Evolutionary conservation across 805 yeast species (phyloP), one percentile per base, ranked within the genome.

Genomic region (Candida boleticola): DNA sequence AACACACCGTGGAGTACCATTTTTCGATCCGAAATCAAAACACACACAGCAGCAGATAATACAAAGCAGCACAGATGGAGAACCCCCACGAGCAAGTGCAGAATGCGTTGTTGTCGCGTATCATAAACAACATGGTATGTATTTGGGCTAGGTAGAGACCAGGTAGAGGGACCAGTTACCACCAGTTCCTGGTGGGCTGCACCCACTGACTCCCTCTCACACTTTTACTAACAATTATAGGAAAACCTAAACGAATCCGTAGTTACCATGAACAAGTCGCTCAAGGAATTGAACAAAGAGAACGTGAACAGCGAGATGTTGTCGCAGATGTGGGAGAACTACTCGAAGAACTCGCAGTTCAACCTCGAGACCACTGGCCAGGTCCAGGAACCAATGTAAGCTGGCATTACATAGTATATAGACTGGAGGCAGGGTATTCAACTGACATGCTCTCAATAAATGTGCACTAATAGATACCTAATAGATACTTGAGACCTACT

Each of bases 31-130:
- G n/a, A n/a, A n/a, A n/a, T n/a, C n/a, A n/a, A n/a, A n/a, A n/a
- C n/a, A n/a, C n/a, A n/a, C n/a, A n/a, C n/a, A n/a, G n/a, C n/a
- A n/a, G n/a, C n/a, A n/a, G n/a, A n/a, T n/a, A n/a, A n/a, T n/a
- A n/a, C n/a, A n/a, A n/a, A n/a, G n/a, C n/a, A n/a, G n/a, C n/a
- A n/a, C n/a, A n/a, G n/a, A 85, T 86, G 95, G 89, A 86, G 62
- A 87, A 86, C 53, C 96, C 96, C 3, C 90, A 87, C 55, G 90
- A 85, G 53, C 85, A 83, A 55, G 85, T 79, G 5, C 96, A 88
- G 56, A 82, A 77, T 49, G 88, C 88, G 13, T 67, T 89, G 18
- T 68, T 85, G 31, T 78, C 86, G 9, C 77, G 96, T 48, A 85
- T 87, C n/a, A 79, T 85, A 38, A 79, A 77, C 58, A 85, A 84